Evolutionary conservation across 2,329 filamentous ascomycete species (phyloP), one percentile per base, ranked within the genome.

Genomic region (Elsinoe ampelina): DNA sequence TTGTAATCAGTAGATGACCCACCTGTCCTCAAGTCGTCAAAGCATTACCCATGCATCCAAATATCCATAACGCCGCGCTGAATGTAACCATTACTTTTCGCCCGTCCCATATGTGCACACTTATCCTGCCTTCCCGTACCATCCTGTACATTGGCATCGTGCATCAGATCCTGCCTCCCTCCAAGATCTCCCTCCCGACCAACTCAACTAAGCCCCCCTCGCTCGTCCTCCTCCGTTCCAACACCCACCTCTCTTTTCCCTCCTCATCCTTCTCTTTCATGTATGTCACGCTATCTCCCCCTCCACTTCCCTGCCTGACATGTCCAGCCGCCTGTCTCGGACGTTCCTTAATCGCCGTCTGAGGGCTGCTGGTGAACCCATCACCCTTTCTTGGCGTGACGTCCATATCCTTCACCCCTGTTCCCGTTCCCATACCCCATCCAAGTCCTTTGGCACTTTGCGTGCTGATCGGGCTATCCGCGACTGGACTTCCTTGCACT

Each of bases 271-370:
- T 78, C 60, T 80, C 78, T n/a, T 73, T 69, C 2, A 79, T 75
- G 67, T 89, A 89, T 5, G 84, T 84, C 34, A 89, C 82, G 60
- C 83, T 86, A 62, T 87, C 85, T 19, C n/a, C 54, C 45, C 81
- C 85, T 51, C 78, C 73, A 7, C 70, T 71, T 43, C 70, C 73
- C 20, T 73, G 36, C 26, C 45, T 58, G 17, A 52, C 52, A 17
- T 48, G 39, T 13, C 57, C 39, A 2, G 30, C 15, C 43, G 34
- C 35, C 52, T 42, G 30, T 22, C 26, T 34, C 52, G 41, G 17
- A 20, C 51, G 57, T 8, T 60, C 54, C 39, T 64, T 65, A 26
- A 58, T 57, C 57, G 59, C 60, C 22, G 63, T 55, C 64, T 3
- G 60, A 20, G 11, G 63, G 61, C 38, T 43, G 12, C 26, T 57